Evolutionary conservation across 225 moss, liverwort and hornwort species (phyloP).

Genomic region (Bryoerythrophyllum caledonicum): DNA sequence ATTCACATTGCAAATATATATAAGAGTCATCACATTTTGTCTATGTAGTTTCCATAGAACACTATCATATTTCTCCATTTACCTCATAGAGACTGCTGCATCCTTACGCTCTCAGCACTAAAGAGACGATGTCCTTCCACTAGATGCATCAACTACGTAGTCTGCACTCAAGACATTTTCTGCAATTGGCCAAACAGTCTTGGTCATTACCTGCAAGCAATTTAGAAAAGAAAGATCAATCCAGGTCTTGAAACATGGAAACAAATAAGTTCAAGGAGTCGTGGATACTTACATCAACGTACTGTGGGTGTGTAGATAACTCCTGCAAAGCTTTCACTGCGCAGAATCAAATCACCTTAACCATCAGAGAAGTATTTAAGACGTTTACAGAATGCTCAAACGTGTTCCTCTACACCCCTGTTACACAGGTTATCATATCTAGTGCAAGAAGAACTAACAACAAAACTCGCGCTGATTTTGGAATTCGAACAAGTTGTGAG

Average conservation of each 20-base stretch:
- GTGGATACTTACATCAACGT: constrained; percentile 27
- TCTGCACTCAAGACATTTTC: constrained; percentile 35
- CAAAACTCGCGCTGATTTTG: too few species aligned
- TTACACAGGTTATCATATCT: not conserved
- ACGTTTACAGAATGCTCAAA: not conserved
- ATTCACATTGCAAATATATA: not conserved
- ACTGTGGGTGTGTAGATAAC: constrained; percentile 29
- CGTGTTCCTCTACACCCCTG: too few species aligned
- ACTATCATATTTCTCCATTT: not conserved
- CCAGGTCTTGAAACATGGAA: not conserved
- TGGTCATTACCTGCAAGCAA: constrained; percentile 31
- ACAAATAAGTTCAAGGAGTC: not conserved
- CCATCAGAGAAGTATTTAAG: not conserved
- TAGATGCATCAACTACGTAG: constrained; percentile 24
- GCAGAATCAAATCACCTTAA: constrained; percentile 6
- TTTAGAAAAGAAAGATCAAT: not conserved
- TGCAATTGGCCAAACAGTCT: constrained; percentile 33
- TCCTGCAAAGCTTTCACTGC: constrained; percentile 48
- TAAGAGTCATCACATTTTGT: not conserved
- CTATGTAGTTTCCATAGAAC: not conserved
- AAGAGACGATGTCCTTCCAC: constrained; percentile 20
- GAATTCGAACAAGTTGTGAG: too few species aligned
- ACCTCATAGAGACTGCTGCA: not conserved
- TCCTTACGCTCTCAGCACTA: not conserved
- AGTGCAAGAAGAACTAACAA: too few species aligned